Percentiles rank a stretch among this genome's conserved stretches.
Conservation (phyloP, 2,329 filamentous ascomycete genomes). For the Arachnomyces sp. region DNA sequence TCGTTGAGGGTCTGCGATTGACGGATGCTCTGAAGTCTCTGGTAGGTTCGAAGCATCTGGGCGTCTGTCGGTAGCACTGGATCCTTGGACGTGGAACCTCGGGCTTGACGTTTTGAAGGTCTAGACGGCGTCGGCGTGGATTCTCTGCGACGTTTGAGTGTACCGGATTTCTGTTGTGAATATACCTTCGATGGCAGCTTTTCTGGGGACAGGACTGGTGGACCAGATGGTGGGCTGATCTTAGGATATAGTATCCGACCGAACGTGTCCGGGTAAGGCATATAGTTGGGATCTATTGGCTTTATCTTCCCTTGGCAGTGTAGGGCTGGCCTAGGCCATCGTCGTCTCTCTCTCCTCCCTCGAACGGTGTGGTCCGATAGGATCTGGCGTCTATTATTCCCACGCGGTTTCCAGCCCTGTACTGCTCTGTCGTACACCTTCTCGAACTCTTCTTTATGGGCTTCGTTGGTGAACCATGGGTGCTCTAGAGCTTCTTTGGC, state of each 20-base stretch:
- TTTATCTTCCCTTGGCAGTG: constrained; percentile 1
- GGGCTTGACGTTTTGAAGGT: too few relatives aligned
- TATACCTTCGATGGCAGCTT: too few relatives aligned
- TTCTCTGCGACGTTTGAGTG: too few relatives aligned
- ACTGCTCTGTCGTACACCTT: constrained; percentile 43
- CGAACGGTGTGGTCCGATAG: constrained; percentile 2
- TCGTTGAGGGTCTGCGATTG: too few relatives aligned
- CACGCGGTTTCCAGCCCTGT: constrained; percentile 42
- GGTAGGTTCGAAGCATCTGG: too few relatives aligned
- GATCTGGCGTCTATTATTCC: constrained; percentile 10
- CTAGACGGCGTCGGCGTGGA: too few relatives aligned
- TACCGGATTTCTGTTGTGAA: too few relatives aligned
- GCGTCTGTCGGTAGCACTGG: too few relatives aligned
- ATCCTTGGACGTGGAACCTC: too few relatives aligned
- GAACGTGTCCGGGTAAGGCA: constrained; percentile 19
- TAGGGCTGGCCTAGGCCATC: neutral
- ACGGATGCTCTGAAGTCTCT: too few relatives aligned
- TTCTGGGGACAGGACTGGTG: constrained; percentile 8
- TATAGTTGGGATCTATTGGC: constrained; percentile 17
- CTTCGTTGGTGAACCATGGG: constrained; percentile 48
- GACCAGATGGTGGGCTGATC: constrained; percentile 4
- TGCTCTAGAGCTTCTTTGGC: constrained; percentile 47
- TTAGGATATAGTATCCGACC: constrained; percentile 11
- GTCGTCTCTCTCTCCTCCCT: constrained; percentile 7
- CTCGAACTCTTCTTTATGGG: constrained; percentile 40